Evolutionary conservation across 1,284 basidiomycete genomes (phyloP), one percentile per base, ranked within the genome.

Genomic region (Boletus sp.): DNA sequence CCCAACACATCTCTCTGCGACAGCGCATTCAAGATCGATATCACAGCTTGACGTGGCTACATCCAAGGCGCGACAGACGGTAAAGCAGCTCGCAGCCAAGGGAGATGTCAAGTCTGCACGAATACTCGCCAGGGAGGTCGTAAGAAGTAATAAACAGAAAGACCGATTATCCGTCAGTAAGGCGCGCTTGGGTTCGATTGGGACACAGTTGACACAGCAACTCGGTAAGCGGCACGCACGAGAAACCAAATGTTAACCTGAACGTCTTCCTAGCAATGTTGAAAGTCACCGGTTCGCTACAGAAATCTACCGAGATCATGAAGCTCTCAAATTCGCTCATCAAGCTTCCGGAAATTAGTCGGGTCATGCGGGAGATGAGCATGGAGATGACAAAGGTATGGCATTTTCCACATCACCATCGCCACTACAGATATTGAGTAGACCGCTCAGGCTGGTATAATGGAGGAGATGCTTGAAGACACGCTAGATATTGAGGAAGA

Each of bases 231-330:
- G 51, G 36, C n/a, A 27, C 46, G 39, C 12, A 19, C 34, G 19
- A 19, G 17, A 19, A 14, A 30, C 23, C 25, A 33, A 7, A 20
- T n/a, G 1, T 3, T 16, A 23, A 36, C 17, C 19, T 54, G 33
- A 51, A 34, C 4, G 4, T 1, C 32, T 23, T 41, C 35, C 14
- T 38, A 98, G 96, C 96, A 0, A 93, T 98, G 88, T 74, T 88
- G 59, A 99, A 99, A 72, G 92, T 99, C 34, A 98, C 96, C 3
- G 96, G 96, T 8, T 84, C 92, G 19, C 75, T 99, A 58, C 94
- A 97, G 71, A 98, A 94, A 70, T 95, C 92, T 9, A 94, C 95
- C 1, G 95, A 99, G 70, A 98, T 99, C 55, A 99, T 99, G 95
- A 99, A 91, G 72, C 77, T 94, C 27, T 95, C 94, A 4, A 99